Percentiles rank a stretch among this genome's conserved stretches.
Conservation (phyloP, 305 asterid species). For the Solanum aculeatissimum region DNA sequence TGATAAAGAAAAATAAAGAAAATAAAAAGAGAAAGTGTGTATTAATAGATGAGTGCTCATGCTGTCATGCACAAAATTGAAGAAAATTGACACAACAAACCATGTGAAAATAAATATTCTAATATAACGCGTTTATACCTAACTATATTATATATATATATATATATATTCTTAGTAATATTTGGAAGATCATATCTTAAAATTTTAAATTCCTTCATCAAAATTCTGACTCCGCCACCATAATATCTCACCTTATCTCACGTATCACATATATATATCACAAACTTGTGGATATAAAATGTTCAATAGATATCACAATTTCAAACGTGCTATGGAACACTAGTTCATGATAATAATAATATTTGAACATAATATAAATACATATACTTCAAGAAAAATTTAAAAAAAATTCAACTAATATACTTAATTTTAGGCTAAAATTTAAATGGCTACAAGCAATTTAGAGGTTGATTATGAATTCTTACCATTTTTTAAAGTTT, state of each 20-base stretch:
- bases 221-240: too few species aligned
- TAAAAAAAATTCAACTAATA: not conserved
- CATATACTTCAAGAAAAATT: not conserved
- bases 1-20: not conserved
- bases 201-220: too few species aligned
- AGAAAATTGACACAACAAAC: not conserved
- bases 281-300: not conserved
- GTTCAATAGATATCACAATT: not conserved
- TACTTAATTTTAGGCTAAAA: not conserved
- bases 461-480: constrained; percentile 26
- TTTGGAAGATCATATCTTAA: not conserved
- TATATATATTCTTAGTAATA: not conserved
- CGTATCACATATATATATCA: not conserved
- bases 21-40: not conserved
- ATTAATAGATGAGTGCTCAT: not conserved
- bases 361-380: not conserved
- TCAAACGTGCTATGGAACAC: not conserved
- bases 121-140: not conserved
- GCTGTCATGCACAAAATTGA: not conserved
- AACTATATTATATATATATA: not conserved
- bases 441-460: constrained; percentile 3
- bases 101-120: not conserved
- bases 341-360: not conserved
- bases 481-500: constrained; percentile 25
- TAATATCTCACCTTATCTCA: not conserved